phyloP scores from a whole-genome alignment of 768 basidiomycete species.

The Lactifluus rugatus region DNA sequence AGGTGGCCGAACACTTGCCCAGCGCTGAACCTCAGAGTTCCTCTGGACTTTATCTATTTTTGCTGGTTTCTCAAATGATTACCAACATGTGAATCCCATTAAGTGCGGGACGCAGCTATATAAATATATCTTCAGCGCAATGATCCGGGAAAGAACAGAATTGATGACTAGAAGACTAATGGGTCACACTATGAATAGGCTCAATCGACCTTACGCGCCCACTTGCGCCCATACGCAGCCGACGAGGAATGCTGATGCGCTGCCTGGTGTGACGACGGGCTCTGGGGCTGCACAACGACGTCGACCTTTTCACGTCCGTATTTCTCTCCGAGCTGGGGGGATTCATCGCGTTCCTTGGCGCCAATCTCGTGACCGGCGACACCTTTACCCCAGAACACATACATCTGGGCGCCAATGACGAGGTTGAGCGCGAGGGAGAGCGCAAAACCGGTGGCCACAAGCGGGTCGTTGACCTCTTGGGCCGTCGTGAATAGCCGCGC shows the following conservation, averaged over 20 bases:
- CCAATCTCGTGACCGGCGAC: constrained; percentile 16
- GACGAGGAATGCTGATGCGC: constrained; percentile 35
- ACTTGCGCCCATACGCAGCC: constrained; percentile 42
- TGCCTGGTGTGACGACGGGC: constrained; percentile 30
- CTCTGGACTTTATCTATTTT: neutral
- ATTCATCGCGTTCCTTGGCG: constrained; percentile 21
- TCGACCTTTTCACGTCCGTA: constrained; percentile 29
- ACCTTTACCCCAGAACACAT: constrained; percentile 68
- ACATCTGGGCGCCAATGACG: constrained; percentile 78
- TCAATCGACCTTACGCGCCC: constrained; percentile 68
- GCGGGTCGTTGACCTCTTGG: constrained; percentile 74
- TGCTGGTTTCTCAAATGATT: too few species aligned
- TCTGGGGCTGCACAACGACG: constrained; percentile 35
- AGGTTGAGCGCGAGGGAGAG: constrained; percentile 76
- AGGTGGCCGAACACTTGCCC: too few species aligned
- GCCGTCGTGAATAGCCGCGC: constrained; percentile 91
- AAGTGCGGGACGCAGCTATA: neutral
- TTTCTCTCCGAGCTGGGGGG: constrained; percentile 19
- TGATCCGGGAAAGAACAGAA: neutral
- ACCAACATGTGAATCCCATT: too few species aligned
- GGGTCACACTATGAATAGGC: neutral
- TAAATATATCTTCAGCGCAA: neutral
- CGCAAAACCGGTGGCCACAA: constrained; percentile 77
- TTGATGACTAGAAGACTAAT: neutral
- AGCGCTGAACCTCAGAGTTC: too few species aligned